Evolutionary conservation across 2,329 filamentous ascomycete genomes (phyloP).

Genomic region (Monascus ruber): DNA sequence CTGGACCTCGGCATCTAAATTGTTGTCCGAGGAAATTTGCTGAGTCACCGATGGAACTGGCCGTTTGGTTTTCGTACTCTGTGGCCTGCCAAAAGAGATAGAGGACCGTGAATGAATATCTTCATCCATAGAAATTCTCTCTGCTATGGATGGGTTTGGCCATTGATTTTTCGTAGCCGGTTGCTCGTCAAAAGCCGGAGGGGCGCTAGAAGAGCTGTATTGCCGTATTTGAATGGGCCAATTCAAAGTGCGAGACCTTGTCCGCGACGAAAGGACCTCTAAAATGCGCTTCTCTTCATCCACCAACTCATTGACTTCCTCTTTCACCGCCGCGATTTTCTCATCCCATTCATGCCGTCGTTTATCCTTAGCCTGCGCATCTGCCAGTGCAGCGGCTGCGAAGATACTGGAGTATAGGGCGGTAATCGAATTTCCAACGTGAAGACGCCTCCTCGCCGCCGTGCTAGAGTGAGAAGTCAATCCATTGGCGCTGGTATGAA

Average conservation of each 20-base stretch:
- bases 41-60: too few species aligned
- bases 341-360: slow-evolving; percentile 30
- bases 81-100: too few species aligned
- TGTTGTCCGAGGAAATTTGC: slow-evolving; percentile 1
- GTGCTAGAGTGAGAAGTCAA: slow-evolving; percentile 24
- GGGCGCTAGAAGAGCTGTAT: slow-evolving; percentile 13
- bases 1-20: background rate
- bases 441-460: slow-evolving; percentile 26
- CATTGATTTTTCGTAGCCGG: background rate
- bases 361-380: slow-evolving; percentile 28
- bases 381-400: slow-evolving; percentile 29
- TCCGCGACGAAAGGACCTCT: slow-evolving; percentile 17
- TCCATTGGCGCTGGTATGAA: slow-evolving; percentile 23
- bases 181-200: slow-evolving; percentile 4
- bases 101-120: too few species aligned
- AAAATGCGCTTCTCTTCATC: slow-evolving; percentile 28
- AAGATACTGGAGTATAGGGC: slow-evolving; percentile 35
- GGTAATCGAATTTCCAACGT: slow-evolving; percentile 32
- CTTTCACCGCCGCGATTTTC: slow-evolving; percentile 32
- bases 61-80: too few species aligned
- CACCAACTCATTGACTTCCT: slow-evolving; percentile 28
- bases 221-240: slow-evolving; percentile 13
- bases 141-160: background rate
- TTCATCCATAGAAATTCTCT: slow-evolving; percentile 1
- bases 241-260: slow-evolving; percentile 8